Evolutionary conservation across 1,284 basidiomycete genomes (phyloP), one percentile per base, ranked within the genome.

Genomic region (Ceratobasidium sp.): DNA sequence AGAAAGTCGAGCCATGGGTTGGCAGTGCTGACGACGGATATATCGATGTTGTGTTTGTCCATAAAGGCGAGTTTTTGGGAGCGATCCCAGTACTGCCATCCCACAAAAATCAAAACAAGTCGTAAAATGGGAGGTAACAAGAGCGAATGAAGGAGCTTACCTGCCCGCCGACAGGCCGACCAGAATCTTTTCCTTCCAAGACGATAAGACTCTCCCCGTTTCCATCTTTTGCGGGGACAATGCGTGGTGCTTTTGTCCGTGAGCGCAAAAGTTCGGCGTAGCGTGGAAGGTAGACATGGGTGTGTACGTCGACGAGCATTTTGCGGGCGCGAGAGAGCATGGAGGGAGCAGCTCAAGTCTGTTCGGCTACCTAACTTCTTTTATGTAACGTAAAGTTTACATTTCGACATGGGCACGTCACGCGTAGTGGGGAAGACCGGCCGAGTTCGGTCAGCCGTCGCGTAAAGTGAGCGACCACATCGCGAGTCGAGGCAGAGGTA

Each of bases 1-100:
- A 95, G 85, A 80, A 94, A 95, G 81, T 95, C 93, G 29, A 95
- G 86, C 93, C 94, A 95, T 14, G 94, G 93, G 79, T 95, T 95
- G 34, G 94, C 94, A 16, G 90, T 86, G 80, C 88, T 90, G 63
- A 91, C 87, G 34, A 91, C 83, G 1, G 90, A 91, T 51, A 90
- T 81, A 79, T 91, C 88, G 72, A 93, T 93, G 24, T 86, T 87
- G 80, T 93, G 92, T 75, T 82, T 85, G 79, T 93, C 87, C 92
- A 93, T 93, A 81, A 93, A 93, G 74, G 84, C 85, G 56, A 93
- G 83, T 81, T 92, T 93, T 80, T 92, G 89, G 72, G 88, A 85
- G 74, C 91, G 83, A 77, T 93, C 90, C 92, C 92, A 95, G 81
- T 94, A 95, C 84, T 93, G 82, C 29, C 13, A 19, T 37, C 59